Conservation (phyloP, 192 early-diverging fungal genomes). For the Mortierella alpina region DNA sequence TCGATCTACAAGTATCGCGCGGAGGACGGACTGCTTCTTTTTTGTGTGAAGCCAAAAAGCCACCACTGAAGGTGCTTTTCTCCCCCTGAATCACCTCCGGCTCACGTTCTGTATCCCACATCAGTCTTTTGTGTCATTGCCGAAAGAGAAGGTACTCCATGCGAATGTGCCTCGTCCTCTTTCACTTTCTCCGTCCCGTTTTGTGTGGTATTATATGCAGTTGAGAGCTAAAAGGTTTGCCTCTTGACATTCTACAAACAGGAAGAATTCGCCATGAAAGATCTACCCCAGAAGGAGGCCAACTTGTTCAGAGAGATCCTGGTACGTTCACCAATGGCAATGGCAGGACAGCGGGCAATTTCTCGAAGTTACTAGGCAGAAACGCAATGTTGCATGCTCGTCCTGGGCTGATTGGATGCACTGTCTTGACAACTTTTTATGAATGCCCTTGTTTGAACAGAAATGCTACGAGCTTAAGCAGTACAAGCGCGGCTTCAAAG, state of each 20-base stretch:
- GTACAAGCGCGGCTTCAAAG: constrained; percentile 94
- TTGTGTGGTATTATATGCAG: neutral
- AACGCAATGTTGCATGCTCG: neutral
- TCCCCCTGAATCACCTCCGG: too few species aligned
- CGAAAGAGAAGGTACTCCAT: too few species aligned
- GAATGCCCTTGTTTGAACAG: constrained; percentile 34
- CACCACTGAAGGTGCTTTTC: too few species aligned
- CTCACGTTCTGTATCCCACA: too few species aligned
- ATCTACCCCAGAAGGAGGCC: constrained; percentile 78
- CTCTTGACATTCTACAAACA: too few species aligned
- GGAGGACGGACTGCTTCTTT: too few species aligned
- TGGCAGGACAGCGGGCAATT: neutral
- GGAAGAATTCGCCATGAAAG: constrained; percentile 44
- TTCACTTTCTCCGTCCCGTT: too few species aligned
- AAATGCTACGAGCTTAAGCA: constrained; percentile 95
- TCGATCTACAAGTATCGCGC: too few species aligned
- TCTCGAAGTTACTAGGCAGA: neutral
- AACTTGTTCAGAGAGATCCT: constrained; percentile 76
- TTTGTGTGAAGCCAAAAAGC: too few species aligned
- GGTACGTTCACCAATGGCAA: constrained; percentile 52
- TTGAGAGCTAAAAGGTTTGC: neutral
- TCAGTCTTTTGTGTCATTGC: too few species aligned
- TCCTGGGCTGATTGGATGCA: neutral
- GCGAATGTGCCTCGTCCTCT: too few species aligned
- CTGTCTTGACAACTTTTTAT: neutral